A percentile compares a stretch with the other conserved stretches of the same genome.
These are phyloP conservation scores for Cyclotella cryptica DNA, from an alignment of 108 stramenopile genomes.

Conservation along the genomic window DNA sequence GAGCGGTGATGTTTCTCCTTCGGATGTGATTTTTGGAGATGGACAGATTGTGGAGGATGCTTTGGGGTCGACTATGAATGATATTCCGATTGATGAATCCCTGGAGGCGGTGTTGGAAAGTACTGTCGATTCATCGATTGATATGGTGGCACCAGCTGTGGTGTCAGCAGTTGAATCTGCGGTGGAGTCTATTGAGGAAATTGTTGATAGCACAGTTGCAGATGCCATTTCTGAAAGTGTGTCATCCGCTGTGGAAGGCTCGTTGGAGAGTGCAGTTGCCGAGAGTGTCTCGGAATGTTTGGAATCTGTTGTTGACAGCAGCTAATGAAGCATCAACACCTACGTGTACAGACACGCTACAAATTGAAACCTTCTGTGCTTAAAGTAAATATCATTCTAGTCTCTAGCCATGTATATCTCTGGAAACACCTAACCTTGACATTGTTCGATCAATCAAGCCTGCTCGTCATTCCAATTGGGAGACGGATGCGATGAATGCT, in stretches of 20 bases:
- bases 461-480: constrained; percentile 6
- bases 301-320: constrained; percentile 11
- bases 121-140: constrained; percentile 11
- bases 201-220: not conserved
- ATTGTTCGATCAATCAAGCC: not conserved
- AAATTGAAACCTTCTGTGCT: no score
- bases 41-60: not conserved
- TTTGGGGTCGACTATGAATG: not conserved
- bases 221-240: constrained; percentile 18
- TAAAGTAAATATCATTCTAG: no score
- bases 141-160: constrained; percentile 1
- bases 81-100: not conserved
- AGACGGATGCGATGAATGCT: not conserved
- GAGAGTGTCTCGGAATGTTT: constrained; percentile 11
- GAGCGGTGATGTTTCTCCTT: not conserved
- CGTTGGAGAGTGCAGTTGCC: not conserved
- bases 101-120: constrained; percentile 5
- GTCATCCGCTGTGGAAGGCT: constrained; percentile 8
- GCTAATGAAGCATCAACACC: not conserved
- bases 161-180: constrained; percentile 8
- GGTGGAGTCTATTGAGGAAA: constrained; percentile 3
- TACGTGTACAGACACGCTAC: no score
- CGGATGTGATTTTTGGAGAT: not conserved
- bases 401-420: not conserved
- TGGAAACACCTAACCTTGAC: not conserved